These are phyloP conservation scores for Tetrahymena borealis DNA, from an alignment of 73 alveolate species.

Conservation along the genomic window DNA sequence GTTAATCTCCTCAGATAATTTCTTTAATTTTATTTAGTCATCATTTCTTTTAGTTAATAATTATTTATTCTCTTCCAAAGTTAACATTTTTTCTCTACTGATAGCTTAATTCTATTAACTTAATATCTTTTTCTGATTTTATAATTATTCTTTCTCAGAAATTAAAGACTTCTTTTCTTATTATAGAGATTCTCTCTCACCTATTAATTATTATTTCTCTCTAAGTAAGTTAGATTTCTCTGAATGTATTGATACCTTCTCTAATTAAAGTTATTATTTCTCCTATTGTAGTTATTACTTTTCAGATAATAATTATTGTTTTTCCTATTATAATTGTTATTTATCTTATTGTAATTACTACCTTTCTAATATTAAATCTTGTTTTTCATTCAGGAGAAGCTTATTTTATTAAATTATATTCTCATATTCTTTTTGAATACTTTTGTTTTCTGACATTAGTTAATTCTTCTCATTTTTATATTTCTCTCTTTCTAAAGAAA, in stretches of 20 bases:
- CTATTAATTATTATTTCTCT: background rate
- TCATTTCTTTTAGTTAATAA: background rate
- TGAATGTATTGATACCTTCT: background rate
- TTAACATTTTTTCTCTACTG: background rate
- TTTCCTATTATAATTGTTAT: background rate
- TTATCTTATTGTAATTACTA: background rate
- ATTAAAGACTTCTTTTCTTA: background rate
- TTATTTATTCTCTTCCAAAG: background rate
- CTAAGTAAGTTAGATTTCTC: background rate
- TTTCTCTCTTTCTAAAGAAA: background rate
- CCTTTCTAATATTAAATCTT: background rate
- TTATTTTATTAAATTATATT: background rate
- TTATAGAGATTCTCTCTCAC: background rate
- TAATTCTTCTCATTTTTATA: background rate
- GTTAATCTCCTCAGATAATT: background rate
- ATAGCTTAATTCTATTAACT: background rate
- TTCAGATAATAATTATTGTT: background rate
- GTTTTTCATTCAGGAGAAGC: background rate
- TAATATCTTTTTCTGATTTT: background rate
- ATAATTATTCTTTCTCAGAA: background rate
- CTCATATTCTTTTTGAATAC: background rate
- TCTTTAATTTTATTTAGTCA: background rate
- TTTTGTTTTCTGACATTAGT: background rate
- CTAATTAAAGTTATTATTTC: background rate
- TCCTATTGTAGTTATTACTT: background rate